Base-by-base conservation (phyloP, 192 early-diverging fungal species). In the Umbelopsis sp. region DNA sequence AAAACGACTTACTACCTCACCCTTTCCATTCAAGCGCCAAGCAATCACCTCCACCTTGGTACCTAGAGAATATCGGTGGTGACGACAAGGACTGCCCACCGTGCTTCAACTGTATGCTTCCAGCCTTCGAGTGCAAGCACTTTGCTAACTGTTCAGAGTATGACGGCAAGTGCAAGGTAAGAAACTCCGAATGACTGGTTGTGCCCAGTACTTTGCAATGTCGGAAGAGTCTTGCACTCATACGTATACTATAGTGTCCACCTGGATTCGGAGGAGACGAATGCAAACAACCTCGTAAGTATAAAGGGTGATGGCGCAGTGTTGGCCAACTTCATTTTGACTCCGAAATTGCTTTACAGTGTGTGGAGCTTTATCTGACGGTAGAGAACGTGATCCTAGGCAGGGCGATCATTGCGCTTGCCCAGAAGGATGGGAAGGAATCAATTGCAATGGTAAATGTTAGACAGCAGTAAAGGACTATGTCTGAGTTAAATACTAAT, bases 71-170 rank as follows among this genome's bases (percentile, higher is more conserved):
- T 33, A 18, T 27, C 9, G 44, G 44, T 8, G 46, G 37, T 1
- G 69, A 20, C 23, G 78, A 51, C 33, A 69, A 69, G 18, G 85
- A 90, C 18, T 92, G 91, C 47, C 91, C 91, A 2, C 87, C 90
- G 21, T 95, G 94, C 73, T 95, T 95, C 78, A 93, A 95, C 80
- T 95, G 94, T 78, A 82, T 91, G 33, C 81, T 94, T 41, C 88
- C 89, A 16, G 84, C 84, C 2, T 94, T 89, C 46, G 81, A 81
- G 4, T 95, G 94, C 71, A 79, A 85, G 0, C 90, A 95, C 74
- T 91, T 87, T 73, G 88, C 88, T 22, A 87, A 86, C 16, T 94
- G 92, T 74, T 91, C 88, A 41, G 75, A 88, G 49, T 91, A 86
- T 51, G 86, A 89, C 20, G 92, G 92, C 15, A 88, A 90, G 30